phyloP scores from a whole-genome alignment of 306 rosid species.

The Glycine tomentella region DNA sequence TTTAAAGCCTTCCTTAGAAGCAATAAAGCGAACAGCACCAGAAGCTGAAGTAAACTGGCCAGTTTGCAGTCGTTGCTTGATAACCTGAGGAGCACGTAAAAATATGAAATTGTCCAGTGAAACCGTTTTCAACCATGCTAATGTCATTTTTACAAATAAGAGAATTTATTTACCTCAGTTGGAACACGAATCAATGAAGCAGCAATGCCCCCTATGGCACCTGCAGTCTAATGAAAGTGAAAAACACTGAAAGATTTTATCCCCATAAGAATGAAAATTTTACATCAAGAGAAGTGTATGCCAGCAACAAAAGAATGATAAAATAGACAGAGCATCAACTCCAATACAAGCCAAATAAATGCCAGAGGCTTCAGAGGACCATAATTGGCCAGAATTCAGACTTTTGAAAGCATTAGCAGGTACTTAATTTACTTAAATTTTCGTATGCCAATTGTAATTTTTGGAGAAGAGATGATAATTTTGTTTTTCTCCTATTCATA shows the following conservation, averaged over 20 bases:
- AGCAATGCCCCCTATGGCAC: slow-evolving; percentile 91
- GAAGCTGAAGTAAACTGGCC: slow-evolving; percentile 90
- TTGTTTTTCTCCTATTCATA: neutral
- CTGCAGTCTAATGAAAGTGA: slow-evolving; percentile 79
- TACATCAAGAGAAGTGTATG: slow-evolving; percentile 33
- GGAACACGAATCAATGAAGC: slow-evolving; percentile 98
- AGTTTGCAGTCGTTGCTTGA: slow-evolving; percentile 98
- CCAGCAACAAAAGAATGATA: slow-evolving; percentile 43
- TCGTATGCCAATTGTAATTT: neutral
- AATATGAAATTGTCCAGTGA: slow-evolving; percentile 37
- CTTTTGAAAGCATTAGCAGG: slow-evolving; percentile 35
- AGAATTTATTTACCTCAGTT: slow-evolving; percentile 74
- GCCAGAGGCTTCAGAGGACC: slow-evolving; percentile 27
- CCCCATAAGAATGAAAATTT: slow-evolving; percentile 13
- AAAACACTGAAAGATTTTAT: slow-evolving; percentile 33
- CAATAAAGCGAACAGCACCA: slow-evolving; percentile 82
- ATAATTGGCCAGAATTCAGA: slow-evolving; percentile 33
- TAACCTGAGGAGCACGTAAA: slow-evolving; percentile 70
- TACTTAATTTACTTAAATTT: slow-evolving; percentile 34
- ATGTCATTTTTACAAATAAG: slow-evolving; percentile 40
- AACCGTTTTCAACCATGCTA: slow-evolving; percentile 18
- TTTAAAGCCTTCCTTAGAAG: slow-evolving; percentile 76
- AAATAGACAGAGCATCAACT: slow-evolving; percentile 40
- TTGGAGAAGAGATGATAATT: neutral
- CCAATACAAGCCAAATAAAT: slow-evolving; percentile 39